Conservation (phyloP, 2,329 filamentous ascomycete genomes). For the Aureobasidium leucospermi region DNA sequence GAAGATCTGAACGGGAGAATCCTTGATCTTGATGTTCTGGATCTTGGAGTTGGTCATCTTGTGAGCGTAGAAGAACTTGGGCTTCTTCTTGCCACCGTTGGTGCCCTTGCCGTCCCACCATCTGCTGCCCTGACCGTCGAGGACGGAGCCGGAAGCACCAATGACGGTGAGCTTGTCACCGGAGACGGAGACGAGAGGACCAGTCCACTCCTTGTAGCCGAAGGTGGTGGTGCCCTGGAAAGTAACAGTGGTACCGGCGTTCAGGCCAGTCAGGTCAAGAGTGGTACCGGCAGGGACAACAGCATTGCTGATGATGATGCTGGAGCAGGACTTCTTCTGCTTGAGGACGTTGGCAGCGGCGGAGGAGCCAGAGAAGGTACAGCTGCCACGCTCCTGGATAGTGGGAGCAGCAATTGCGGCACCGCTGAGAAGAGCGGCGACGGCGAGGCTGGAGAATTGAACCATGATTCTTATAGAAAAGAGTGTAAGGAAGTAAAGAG, state of each 20-base stretch:
- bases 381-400: slow-evolving; percentile 6
- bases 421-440: slow-evolving; percentile 8
- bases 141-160: slow-evolving; percentile 44
- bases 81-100: slow-evolving; percentile 56
- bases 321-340: slow-evolving; percentile 24
- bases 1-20: slow-evolving; percentile 50
- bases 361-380: slow-evolving; percentile 16
- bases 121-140: slow-evolving; percentile 49
- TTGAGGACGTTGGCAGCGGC: slow-evolving; percentile 14
- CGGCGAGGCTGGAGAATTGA: slow-evolving; percentile 9
- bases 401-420: slow-evolving; percentile 15
- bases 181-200: slow-evolving; percentile 55
- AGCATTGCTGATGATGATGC: slow-evolving; percentile 32
- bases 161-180: slow-evolving; percentile 50
- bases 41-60: slow-evolving; percentile 45
- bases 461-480: slow-evolving; percentile 12
- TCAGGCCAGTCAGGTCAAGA: slow-evolving; percentile 30
- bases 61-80: slow-evolving; percentile 56
- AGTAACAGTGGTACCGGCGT: slow-evolving; percentile 39
- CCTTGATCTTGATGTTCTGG: slow-evolving; percentile 44
- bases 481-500: slow-evolving; percentile 4
- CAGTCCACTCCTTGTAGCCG: slow-evolving; percentile 58
- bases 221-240: slow-evolving; percentile 61
- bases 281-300: slow-evolving; percentile 32
- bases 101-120: slow-evolving; percentile 58